A percentile compares a stretch with the other conserved stretches of the same genome.
phyloP scores from a whole-genome alignment of 164 flowering plant genomes.

The Vitis rupestris region DNA sequence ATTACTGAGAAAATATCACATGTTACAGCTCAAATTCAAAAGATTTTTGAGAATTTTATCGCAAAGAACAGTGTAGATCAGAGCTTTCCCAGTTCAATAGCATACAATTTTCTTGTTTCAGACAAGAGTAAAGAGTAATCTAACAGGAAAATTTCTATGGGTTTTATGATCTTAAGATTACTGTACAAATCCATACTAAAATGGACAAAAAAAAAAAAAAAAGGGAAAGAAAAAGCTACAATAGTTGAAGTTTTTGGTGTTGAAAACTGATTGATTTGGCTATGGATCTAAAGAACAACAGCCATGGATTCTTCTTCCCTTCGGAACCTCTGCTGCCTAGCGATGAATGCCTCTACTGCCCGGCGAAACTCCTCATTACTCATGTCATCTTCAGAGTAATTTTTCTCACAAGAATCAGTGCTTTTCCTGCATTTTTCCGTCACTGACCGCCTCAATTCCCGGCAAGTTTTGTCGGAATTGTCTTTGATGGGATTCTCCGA shows the following conservation, averaged over 20 bases:
- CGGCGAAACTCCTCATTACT: constrained; percentile 45
- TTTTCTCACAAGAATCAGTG: neutral
- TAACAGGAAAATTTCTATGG: neutral
- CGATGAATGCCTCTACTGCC: constrained; percentile 49
- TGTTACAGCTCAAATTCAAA: too few species aligned
- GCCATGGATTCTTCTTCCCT: constrained; percentile 28
- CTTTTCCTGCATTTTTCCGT: constrained; percentile 19
- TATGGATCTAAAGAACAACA: too few species aligned
- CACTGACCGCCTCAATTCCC: constrained; percentile 20
- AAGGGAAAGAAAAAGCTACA: neutral
- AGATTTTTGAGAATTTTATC: too few species aligned
- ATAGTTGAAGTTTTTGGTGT: neutral
- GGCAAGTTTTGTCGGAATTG: neutral
- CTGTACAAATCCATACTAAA: neutral
- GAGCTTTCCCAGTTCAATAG: too few species aligned
- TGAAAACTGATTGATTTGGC: too few species aligned
- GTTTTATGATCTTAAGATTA: neutral
- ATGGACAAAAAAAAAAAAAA: neutral
- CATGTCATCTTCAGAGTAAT: constrained; percentile 28
- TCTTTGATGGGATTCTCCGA: constrained; percentile 21
- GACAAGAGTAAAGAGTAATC: neutral
- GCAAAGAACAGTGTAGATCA: too few species aligned
- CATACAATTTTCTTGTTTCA: too few species aligned
- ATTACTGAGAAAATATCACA: too few species aligned
- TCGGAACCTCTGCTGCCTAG: constrained; percentile 37